Evolutionary conservation across 345 rosid species (phyloP).

Genomic region (Eucalyptus albens): DNA sequence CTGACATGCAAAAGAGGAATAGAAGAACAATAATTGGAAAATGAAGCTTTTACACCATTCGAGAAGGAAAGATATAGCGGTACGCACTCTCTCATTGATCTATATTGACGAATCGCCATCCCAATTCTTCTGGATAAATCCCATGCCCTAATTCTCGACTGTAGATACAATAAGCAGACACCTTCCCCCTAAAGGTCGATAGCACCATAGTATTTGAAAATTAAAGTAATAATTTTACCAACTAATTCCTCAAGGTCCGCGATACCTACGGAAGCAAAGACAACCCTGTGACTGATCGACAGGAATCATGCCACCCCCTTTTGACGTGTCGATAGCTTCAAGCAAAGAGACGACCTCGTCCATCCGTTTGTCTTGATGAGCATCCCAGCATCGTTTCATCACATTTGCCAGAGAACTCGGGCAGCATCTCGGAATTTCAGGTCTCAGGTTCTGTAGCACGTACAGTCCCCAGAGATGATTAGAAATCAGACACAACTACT

Average conservation of each 20-base stretch:
- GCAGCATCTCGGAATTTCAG: conserved; percentile 96
- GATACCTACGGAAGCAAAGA: too few relatives aligned
- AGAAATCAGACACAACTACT: background rate
- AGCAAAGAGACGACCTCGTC: conserved; percentile 85
- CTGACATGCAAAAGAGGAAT: background rate
- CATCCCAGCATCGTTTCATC: conserved; percentile 99
- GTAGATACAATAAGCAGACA: too few relatives aligned
- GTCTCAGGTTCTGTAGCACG: conserved; percentile 44
- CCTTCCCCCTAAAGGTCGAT: too few relatives aligned
- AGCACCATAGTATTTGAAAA: too few relatives aligned
- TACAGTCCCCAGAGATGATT: background rate
- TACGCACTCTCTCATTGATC: too few relatives aligned
- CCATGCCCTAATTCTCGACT: too few relatives aligned
- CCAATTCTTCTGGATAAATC: too few relatives aligned
- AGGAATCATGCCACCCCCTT: conserved; percentile 90
- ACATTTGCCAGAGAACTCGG: conserved; percentile 55
- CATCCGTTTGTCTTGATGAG: conserved; percentile 90
- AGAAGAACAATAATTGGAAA: background rate
- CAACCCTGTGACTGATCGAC: conserved; percentile 72
- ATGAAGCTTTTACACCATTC: conserved; percentile 15
- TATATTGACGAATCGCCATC: too few relatives aligned
- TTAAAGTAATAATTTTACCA: too few relatives aligned
- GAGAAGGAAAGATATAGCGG: background rate
- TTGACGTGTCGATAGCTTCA: conserved; percentile 81
- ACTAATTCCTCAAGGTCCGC: too few relatives aligned